Base-by-base conservation (phyloP, 2,329 filamentous ascomycete genomes). In the Emericellopsis cladophorae region DNA sequence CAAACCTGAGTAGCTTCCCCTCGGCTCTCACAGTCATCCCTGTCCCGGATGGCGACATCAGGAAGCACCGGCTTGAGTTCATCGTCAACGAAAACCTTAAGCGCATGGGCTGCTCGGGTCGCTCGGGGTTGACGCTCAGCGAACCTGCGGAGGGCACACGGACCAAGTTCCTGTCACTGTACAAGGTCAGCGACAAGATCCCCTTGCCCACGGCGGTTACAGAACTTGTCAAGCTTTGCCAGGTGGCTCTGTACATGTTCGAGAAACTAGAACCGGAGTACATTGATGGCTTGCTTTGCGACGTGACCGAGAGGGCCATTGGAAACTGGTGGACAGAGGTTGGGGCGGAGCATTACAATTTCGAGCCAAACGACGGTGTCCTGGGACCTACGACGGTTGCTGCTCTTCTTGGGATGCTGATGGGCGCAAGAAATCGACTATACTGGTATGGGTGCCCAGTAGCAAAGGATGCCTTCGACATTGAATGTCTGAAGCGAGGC, bases 301-400 rank as follows among this genome's bases (percentile, higher is more conserved):
- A 98, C 62, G 71, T 92, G 35, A 96, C 92, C 0, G 92, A 98
- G 58, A 81, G 74, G 46, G 87, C 89, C 2, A 79, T 96, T 51
- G 82, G 81, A 46, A 85, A 95, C 57, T 98, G 92, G 92, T 96
- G 92, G 92, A 81, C 84, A 1, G 86, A 95, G 52, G 82, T 95
- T 44, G 92, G 92, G 2, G 81, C 81, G 1, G 90, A 96, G 49
- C 81, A 92, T 53, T 95, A 90, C 66, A 93, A 90, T 42, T 76
- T 88, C 29, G 92, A 96, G 58, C 90, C 92, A 2, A 84, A 83
- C 9, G 92, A 98, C 61, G 90, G 90, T 11, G 88, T 94, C 18
- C 66, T 98, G 3, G 92, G 92, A 0, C 89, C 92, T 2, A 93
- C 86, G 0, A 95, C 89, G 0, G 88, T 96, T 7, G 79, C 89